phyloP scores from a whole-genome alignment of 2,329 filamentous ascomycete species.

The Trichoderma oligosporum region DNA sequence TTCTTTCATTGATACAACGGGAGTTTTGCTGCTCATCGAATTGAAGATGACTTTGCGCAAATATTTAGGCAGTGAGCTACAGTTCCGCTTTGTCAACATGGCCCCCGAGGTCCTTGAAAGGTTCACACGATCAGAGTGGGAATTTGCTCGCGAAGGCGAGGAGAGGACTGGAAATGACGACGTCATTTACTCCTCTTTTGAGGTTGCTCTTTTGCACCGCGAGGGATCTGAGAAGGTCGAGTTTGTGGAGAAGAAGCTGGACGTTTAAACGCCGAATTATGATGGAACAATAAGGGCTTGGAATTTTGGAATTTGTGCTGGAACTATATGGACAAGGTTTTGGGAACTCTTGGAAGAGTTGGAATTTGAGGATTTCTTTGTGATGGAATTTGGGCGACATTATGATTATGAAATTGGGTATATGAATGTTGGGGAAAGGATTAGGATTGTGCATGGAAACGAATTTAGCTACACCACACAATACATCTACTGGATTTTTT shows the following conservation, averaged over 20 bases:
- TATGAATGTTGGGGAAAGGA: background rate
- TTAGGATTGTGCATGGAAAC: background rate
- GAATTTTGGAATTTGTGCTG: background rate
- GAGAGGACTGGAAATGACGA: constrained; percentile 23
- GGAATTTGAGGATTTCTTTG: background rate
- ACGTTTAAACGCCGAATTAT: constrained; percentile 7
- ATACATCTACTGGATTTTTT: background rate
- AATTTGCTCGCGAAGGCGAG: constrained; percentile 30
- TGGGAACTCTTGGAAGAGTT: constrained; percentile 12
- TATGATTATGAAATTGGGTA: constrained; percentile 10
- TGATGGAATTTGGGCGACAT: constrained; percentile 9
- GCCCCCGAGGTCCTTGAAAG: constrained; percentile 39
- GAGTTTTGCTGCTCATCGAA: constrained; percentile 46
- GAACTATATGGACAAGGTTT: background rate
- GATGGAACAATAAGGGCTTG: background rate
- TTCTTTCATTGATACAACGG: constrained; percentile 52
- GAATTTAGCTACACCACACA: constrained; percentile 1
- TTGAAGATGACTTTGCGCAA: constrained; percentile 46
- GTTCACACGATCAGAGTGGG: constrained; percentile 39
- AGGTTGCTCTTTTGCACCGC: constrained; percentile 22
- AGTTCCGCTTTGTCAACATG: constrained; percentile 49
- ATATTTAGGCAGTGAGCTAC: constrained; percentile 45
- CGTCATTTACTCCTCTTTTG: constrained; percentile 24
- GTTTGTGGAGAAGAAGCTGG: constrained; percentile 15
- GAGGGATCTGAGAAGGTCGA: constrained; percentile 20